phyloP scores from a whole-genome alignment of 2,329 filamentous ascomycete species.

The Grosmannia serpens region DNA sequence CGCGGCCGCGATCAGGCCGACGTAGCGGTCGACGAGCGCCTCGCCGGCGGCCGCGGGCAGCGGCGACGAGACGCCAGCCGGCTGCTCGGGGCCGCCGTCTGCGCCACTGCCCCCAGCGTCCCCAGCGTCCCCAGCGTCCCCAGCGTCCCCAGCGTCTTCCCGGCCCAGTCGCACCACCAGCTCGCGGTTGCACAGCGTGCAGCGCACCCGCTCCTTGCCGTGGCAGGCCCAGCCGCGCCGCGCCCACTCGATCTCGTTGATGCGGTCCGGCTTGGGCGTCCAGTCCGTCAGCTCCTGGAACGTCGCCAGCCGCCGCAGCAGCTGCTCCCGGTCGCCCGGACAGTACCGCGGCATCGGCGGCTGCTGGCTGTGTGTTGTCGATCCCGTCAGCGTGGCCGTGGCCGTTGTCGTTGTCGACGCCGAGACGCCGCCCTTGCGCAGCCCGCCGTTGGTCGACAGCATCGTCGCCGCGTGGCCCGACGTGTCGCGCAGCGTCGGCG shows the following conservation, averaged over 20 bases:
- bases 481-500: constrained; percentile 16
- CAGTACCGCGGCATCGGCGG: constrained; percentile 56
- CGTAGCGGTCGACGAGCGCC: constrained; percentile 66
- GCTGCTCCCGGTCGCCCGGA: constrained; percentile 73
- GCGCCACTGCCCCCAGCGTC: constrained; percentile 20
- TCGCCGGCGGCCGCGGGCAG: constrained; percentile 43
- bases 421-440: constrained; percentile 24
- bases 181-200: constrained; percentile 74
- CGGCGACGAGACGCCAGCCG: constrained; percentile 25
- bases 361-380: constrained; percentile 15
- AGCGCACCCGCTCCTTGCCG: constrained; percentile 72
- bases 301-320: constrained; percentile 69
- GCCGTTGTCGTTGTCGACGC: constrained; percentile 3
- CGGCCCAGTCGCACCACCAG: constrained; percentile 68
- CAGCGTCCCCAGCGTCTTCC: constrained; percentile 27
- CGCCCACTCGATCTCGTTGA: constrained; percentile 90
- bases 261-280: constrained; percentile 78
- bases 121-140: not conserved
- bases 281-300: constrained; percentile 88
- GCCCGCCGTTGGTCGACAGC: constrained; percentile 26
- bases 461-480: constrained; percentile 15
- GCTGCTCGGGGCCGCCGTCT: constrained; percentile 32
- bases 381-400: too few relatives aligned
- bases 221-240: constrained; percentile 86
- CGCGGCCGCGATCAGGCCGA: constrained; percentile 57